Evolutionary conservation across 2,329 filamentous ascomycete species (phyloP).

Genomic region (Neophaeococcomyces aloes): DNA sequence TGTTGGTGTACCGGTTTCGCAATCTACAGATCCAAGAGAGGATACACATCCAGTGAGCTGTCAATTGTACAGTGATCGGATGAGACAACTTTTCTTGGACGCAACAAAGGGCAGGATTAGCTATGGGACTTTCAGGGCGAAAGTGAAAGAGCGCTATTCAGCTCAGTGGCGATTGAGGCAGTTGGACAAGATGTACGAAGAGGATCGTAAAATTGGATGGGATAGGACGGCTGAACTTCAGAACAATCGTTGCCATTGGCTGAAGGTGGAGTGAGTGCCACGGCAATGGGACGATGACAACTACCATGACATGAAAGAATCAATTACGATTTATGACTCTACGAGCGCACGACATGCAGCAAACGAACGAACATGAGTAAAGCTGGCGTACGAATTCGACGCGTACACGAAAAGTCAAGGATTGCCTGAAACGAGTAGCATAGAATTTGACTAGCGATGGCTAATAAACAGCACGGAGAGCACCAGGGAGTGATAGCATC

Average conservation of each 20-base stretch:
- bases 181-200: constrained; percentile 43
- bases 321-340: too few species aligned
- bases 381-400: too few species aligned
- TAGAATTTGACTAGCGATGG: too few species aligned
- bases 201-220: constrained; percentile 51
- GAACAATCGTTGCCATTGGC: constrained; percentile 43
- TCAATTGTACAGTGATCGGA: constrained; percentile 69
- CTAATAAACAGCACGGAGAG: too few species aligned
- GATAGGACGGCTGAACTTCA: constrained; percentile 37
- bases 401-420: too few species aligned
- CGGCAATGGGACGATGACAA: background rate
- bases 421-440: too few species aligned
- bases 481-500: too few species aligned
- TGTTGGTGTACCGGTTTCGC: background rate
- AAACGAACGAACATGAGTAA: too few species aligned
- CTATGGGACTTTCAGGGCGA: constrained; percentile 52
- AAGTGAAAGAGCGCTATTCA: constrained; percentile 47
- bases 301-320: too few species aligned
- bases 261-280: constrained; percentile 37
- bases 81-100: constrained; percentile 61
- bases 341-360: too few species aligned
- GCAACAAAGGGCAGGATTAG: constrained; percentile 57
- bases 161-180: constrained; percentile 51
- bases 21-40: constrained; percentile 12
- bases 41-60: constrained; percentile 43